Evolutionary conservation across 495 filamentous ascomycete species (phyloP).

Genomic region (Pyronema domesticum): DNA sequence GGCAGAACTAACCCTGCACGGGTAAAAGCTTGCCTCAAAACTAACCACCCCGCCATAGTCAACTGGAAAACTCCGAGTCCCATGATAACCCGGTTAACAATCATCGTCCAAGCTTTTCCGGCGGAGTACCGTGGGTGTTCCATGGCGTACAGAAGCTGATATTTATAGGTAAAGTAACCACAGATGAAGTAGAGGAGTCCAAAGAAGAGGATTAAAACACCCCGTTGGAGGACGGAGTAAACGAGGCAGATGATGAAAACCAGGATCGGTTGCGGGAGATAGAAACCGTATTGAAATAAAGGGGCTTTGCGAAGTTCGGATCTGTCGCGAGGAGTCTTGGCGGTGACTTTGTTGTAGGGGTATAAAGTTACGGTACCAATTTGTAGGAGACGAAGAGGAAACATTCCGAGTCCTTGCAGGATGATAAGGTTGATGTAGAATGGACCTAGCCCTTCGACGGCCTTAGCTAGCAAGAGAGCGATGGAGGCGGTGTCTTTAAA

Average conservation of each 20-base stretch:
- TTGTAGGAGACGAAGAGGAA: slow-evolving; percentile 80
- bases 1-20: slow-evolving; percentile 56
- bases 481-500: slow-evolving; percentile 63
- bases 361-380: slow-evolving; percentile 76
- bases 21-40: slow-evolving; percentile 50
- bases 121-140: slow-evolving; percentile 92
- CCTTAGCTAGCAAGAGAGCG: slow-evolving; percentile 54
- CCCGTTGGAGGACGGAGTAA: slow-evolving; percentile 73
- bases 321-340: slow-evolving; percentile 61
- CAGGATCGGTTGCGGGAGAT: slow-evolving; percentile 77
- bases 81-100: slow-evolving; percentile 72
- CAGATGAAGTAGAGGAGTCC: slow-evolving; percentile 77
- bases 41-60: slow-evolving; percentile 74
- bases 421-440: slow-evolving; percentile 96
- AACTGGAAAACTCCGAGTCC: slow-evolving; percentile 77
- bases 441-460: slow-evolving; percentile 49
- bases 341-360: slow-evolving; percentile 56
- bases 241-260: slow-evolving; percentile 88
- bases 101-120: slow-evolving; percentile 84
- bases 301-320: slow-evolving; percentile 59
- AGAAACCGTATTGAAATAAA: slow-evolving; percentile 88
- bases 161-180: slow-evolving; percentile 92
- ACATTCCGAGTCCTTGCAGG: slow-evolving; percentile 77
- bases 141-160: slow-evolving; percentile 93
- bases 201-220: slow-evolving; percentile 63